Percentiles rank a stretch among this genome's conserved stretches.
These are phyloP conservation scores for Begonia loranthoides DNA, from an alignment of 306 rosid genomes.

Conservation along the genomic window DNA sequence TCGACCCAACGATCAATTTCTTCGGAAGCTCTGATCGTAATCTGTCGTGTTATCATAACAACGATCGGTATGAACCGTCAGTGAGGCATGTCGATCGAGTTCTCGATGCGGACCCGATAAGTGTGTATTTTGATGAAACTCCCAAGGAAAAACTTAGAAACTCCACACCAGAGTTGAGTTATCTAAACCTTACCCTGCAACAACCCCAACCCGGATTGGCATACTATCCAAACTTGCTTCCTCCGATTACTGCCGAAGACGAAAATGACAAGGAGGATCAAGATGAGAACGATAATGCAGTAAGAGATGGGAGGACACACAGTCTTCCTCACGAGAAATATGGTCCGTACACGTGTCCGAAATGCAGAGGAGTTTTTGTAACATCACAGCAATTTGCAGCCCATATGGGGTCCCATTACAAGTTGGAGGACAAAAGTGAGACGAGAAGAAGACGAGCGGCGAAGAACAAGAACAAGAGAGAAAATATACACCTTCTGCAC, in stretches of 20 bases:
- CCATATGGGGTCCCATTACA: conserved; percentile 21
- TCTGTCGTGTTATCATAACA: too few species aligned
- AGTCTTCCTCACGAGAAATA: conserved; percentile 16
- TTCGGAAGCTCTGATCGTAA: too few species aligned
- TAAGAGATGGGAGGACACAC: conserved; percentile 8
- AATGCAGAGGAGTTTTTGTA: conserved; percentile 5
- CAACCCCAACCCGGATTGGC: too few species aligned
- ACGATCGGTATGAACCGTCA: too few species aligned
- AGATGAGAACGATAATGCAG: background rate
- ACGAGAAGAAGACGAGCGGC: conserved; percentile 10
- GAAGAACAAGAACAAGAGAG: conserved; percentile 4
- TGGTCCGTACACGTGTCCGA: conserved; percentile 21
- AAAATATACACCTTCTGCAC: background rate
- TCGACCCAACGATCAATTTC: too few species aligned
- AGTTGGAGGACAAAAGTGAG: conserved; percentile 3
- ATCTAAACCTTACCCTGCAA: background rate
- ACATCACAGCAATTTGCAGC: conserved; percentile 17
- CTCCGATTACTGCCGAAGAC: background rate
- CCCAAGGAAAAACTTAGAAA: background rate
- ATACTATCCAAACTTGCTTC: background rate
- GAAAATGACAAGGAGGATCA: background rate
- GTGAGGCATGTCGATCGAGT: background rate
- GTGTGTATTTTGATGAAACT: background rate
- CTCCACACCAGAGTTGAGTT: background rate
- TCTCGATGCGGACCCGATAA: background rate